Conservation (phyloP, 352 stramenopile genomes). For the Globisporangium emineosum region DNA sequence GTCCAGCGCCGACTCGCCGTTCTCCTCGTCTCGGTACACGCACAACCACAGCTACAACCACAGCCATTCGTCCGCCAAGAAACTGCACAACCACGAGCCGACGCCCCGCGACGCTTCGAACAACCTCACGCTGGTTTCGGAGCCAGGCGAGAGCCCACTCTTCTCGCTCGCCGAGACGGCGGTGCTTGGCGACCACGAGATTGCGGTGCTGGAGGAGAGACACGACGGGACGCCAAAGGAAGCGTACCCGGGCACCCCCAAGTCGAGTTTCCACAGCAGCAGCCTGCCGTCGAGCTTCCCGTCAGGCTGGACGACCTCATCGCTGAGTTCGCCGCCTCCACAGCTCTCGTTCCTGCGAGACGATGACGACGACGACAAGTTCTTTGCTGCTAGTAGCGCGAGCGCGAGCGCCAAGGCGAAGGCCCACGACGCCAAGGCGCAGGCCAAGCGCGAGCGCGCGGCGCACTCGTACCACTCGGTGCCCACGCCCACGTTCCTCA, state of each 20-base stretch:
- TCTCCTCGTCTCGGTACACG: not conserved
- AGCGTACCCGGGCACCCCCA: conserved; percentile 13
- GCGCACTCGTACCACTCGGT: conserved; percentile 7
- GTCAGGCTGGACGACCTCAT: conserved; percentile 1
- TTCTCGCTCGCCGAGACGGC: conserved; percentile 2
- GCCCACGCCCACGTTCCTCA: conserved; percentile 8
- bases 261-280: conserved; percentile 11
- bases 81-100: not conserved
- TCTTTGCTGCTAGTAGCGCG: not conserved
- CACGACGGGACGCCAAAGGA: conserved; percentile 15
- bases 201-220: conserved; percentile 1
- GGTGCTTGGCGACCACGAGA: conserved; percentile 3
- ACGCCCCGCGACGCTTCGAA: conserved; percentile 2
- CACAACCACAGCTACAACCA: not conserved
- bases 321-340: not conserved
- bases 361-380: conserved; percentile 5
- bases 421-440: not conserved
- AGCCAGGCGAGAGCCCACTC: not conserved
- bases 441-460: conserved; percentile 3
- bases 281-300: conserved; percentile 6
- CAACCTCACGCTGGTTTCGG: conserved; percentile 4
- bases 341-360: conserved; percentile 7
- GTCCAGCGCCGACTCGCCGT: not conserved
- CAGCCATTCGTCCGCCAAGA: not conserved
- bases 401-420: not conserved